phyloP scores from a whole-genome alignment of 345 rosid species.

The Linum usitatissimum region DNA sequence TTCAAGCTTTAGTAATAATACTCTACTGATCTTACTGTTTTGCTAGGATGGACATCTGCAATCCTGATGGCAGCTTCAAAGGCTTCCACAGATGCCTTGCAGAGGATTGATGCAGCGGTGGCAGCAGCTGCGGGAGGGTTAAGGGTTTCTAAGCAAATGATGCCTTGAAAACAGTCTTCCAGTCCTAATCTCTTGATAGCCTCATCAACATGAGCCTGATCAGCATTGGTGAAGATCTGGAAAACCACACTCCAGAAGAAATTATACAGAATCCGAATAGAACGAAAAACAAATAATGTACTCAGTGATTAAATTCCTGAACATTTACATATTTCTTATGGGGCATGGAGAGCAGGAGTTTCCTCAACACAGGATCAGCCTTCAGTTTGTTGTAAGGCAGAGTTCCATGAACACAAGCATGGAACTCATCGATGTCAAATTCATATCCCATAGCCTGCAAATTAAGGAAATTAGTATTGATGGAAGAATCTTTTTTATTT shows the following conservation, averaged over 20 bases:
- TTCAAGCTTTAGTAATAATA: not conserved
- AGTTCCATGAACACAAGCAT: constrained; percentile 71
- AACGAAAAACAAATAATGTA: no score
- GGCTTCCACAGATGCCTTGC: constrained; percentile 63
- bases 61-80: constrained; percentile 54
- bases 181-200: constrained; percentile 19
- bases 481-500: not conserved
- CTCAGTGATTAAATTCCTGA: no score
- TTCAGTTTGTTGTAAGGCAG: constrained; percentile 61
- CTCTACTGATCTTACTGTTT: constrained; percentile 45
- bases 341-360: constrained; percentile 73
- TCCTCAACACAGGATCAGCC: constrained; percentile 61
- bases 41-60: constrained; percentile 49
- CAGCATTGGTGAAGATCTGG: constrained; percentile 25
- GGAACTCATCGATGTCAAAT: constrained; percentile 77
- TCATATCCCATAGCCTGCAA: constrained; percentile 69
- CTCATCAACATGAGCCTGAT: constrained; percentile 18
- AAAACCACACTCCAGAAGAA: no score
- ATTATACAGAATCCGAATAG: no score
- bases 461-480: not conserved
- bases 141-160: constrained; percentile 26
- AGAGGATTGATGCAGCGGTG: constrained; percentile 28
- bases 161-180: constrained; percentile 25
- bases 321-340: constrained; percentile 63
- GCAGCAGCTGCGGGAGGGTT: constrained; percentile 11